Conservation (phyloP, 1,139 yeast species). For the Diutina scorzettiae region DNA sequence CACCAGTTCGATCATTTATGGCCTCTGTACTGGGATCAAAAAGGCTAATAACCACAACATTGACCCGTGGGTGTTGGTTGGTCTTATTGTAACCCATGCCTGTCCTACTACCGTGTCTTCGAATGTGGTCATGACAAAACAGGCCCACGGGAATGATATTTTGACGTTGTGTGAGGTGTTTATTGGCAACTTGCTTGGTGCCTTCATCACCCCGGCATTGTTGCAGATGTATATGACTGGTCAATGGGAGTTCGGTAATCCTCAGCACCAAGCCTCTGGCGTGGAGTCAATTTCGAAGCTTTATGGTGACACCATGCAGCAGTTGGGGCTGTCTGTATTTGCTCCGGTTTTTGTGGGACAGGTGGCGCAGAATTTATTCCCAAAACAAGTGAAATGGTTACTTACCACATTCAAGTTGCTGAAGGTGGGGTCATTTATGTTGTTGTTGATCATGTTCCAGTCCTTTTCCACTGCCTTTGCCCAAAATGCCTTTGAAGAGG, state of each 20-base stretch:
- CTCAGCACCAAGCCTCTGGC: conserved; percentile 41
- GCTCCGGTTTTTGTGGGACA: conserved; percentile 87
- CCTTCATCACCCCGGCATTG: conserved; percentile 77
- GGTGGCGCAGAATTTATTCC: conserved; percentile 56
- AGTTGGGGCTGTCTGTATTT: conserved; percentile 71
- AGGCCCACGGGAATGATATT: conserved; percentile 70
- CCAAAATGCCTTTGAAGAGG: conserved; percentile 64
- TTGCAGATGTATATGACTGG: conserved; percentile 57
- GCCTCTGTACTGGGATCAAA: conserved; percentile 57
- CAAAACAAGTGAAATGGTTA: conserved; percentile 50
- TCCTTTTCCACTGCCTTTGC: conserved; percentile 85
- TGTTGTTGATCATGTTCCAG: conserved; percentile 67
- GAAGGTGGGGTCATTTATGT: conserved; percentile 70
- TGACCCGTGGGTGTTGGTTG: conserved; percentile 65
- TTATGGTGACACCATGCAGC: conserved; percentile 71
- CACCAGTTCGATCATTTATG: conserved; percentile 66
- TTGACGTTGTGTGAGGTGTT: conserved; percentile 76
- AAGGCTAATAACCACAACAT: conserved; percentile 44
- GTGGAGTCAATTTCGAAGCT: conserved; percentile 37
- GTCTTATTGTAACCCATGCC: conserved; percentile 69
- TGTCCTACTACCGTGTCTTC: conserved; percentile 90
- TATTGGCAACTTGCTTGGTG: conserved; percentile 74
- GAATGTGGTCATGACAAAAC: conserved; percentile 83
- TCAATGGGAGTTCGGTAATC: conserved; percentile 72
- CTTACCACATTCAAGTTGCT: conserved; percentile 46